A percentile compares a stretch with the other conserved stretches of the same genome.
phyloP scores from a whole-genome alignment of 495 filamentous ascomycete genomes.

The Neurospora sp. region DNA sequence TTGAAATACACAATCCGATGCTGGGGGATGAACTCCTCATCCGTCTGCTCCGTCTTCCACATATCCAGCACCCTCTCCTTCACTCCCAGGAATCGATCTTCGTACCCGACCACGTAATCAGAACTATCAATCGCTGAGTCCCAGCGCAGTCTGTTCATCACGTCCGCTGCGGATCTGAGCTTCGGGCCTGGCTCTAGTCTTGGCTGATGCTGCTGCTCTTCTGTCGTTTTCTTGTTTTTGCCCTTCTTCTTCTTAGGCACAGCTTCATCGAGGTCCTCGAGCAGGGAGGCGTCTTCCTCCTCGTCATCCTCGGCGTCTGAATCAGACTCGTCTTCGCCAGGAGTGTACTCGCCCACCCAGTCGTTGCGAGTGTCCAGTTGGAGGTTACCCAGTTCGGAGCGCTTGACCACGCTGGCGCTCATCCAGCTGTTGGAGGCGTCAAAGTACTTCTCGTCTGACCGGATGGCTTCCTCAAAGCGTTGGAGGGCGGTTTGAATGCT shows the following conservation, averaged over 20 bases:
- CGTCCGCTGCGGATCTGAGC: slow-evolving; percentile 42
- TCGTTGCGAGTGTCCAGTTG: slow-evolving; percentile 33
- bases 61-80: slow-evolving; percentile 50
- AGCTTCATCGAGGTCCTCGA: slow-evolving; percentile 18
- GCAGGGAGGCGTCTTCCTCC: slow-evolving; percentile 9
- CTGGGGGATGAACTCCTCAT: slow-evolving; percentile 78
- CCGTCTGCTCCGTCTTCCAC: slow-evolving; percentile 68
- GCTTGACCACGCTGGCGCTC: slow-evolving; percentile 28
- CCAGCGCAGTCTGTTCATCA: slow-evolving; percentile 66
- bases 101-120: slow-evolving; percentile 66
- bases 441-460: slow-evolving; percentile 36
- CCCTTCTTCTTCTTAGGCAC: slow-evolving; percentile 7
- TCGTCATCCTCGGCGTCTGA: slow-evolving; percentile 18
- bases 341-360: slow-evolving; percentile 32
- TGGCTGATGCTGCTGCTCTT: not conserved
- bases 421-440: slow-evolving; percentile 39
- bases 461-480: slow-evolving; percentile 38
- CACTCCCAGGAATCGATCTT: slow-evolving; percentile 60
- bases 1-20: slow-evolving; percentile 69
- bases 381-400: slow-evolving; percentile 22
- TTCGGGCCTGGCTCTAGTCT: slow-evolving; percentile 16
- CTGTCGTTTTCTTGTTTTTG: slow-evolving; percentile 9
- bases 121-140: slow-evolving; percentile 48
- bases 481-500: slow-evolving; percentile 29
- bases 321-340: slow-evolving; percentile 27